A percentile compares a stretch with the other conserved stretches of the same genome.
phyloP scores from a whole-genome alignment of 2,329 filamentous ascomycete species.

The Hymenoscyphus repandus region DNA sequence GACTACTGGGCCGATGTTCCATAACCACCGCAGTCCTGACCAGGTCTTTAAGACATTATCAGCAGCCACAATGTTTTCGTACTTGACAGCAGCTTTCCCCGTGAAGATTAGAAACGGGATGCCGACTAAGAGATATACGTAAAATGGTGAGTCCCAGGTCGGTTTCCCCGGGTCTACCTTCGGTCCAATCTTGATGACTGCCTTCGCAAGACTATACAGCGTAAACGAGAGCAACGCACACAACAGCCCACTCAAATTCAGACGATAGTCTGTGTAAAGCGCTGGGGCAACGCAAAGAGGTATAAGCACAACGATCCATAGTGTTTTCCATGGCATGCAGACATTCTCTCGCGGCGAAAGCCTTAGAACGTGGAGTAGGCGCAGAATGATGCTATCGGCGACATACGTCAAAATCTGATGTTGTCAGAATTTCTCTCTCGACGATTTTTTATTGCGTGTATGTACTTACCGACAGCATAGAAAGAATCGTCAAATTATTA shows the following conservation, averaged over 20 bases:
- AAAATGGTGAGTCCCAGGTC: constrained; percentile 19
- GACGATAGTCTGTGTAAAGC: constrained; percentile 24
- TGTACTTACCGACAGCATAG: constrained; percentile 23
- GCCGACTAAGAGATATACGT: constrained; percentile 20
- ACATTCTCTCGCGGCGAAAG: constrained; percentile 2
- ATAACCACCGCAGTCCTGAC: constrained; percentile 13
- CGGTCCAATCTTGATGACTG: constrained; percentile 20
- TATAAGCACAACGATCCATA: constrained; percentile 18
- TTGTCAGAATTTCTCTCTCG: constrained; percentile 8
- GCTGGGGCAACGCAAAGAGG: constrained; percentile 6
- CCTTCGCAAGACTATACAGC: constrained; percentile 22
- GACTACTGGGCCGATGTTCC: constrained; percentile 19
- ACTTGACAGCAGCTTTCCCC: constrained; percentile 17
- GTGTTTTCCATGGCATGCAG: constrained; percentile 6
- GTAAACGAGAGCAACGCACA: constrained; percentile 17
- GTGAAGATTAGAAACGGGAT: constrained; percentile 23
- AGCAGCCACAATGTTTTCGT: constrained; percentile 21
- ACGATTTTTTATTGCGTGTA: not conserved
- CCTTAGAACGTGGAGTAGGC: constrained; percentile 13
- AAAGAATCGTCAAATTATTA: constrained; percentile 23
- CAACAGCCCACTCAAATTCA: constrained; percentile 14
- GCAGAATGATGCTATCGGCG: constrained; percentile 24
- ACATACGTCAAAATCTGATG: constrained; percentile 26
- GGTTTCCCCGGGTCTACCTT: constrained; percentile 12
- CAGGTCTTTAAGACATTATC: constrained; percentile 17